A percentile compares a stretch with the other conserved stretches of the same genome.
Evolutionary conservation across 306 rosid genomes (phyloP).

Genomic region (Medicago lupulina): DNA sequence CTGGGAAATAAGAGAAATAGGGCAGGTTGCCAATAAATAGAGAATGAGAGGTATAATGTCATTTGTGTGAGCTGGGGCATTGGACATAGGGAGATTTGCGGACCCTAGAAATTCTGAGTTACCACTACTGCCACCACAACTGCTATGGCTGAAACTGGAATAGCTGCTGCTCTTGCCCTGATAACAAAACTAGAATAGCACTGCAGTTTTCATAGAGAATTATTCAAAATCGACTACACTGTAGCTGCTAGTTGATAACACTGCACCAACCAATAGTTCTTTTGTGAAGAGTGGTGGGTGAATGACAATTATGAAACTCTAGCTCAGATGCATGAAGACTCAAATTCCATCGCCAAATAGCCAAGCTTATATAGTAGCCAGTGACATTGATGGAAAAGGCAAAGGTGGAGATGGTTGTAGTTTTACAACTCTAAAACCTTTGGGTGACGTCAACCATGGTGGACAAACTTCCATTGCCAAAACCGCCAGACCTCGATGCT

Average conservation of each 20-base stretch:
- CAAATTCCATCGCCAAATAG: not conserved
- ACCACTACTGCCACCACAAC: not conserved
- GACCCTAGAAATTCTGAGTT: not conserved
- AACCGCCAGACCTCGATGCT: not conserved
- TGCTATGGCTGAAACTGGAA: not conserved
- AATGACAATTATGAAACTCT: not conserved
- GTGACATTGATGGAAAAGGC: not conserved
- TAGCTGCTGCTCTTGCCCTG: not conserved
- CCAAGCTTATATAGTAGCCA: not conserved
- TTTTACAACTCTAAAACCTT: not conserved
- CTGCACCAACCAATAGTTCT: not conserved
- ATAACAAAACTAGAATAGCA: not conserved
- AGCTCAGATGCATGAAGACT: not conserved
- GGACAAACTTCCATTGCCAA: not conserved
- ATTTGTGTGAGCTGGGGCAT: not conserved
- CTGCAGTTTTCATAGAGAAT: not conserved
- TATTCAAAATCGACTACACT: not conserved
- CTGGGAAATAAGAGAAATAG: slow-evolving; percentile 9
- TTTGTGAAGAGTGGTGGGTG: not conserved
- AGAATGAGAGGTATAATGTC: not conserved
- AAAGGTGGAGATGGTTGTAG: not conserved
- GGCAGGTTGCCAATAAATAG: not conserved
- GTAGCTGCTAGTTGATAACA: not conserved
- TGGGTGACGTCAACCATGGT: not conserved
- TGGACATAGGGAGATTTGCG: not conserved